Conservation (phyloP, 495 filamentous ascomycete species). For the Neurospora intermedia region DNA sequence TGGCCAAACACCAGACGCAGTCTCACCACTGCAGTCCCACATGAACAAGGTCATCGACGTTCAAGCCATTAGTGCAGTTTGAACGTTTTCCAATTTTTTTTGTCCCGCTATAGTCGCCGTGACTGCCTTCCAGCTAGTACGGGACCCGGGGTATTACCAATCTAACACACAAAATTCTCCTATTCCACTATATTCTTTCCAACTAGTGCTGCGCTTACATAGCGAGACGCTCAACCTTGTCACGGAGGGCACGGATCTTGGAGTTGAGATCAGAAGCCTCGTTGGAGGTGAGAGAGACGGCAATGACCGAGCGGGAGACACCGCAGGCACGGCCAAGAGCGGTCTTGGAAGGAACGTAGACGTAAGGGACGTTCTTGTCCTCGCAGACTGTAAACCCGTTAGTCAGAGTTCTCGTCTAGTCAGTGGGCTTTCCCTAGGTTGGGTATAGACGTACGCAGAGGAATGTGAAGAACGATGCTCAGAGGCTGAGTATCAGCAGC, state of each 20-base stretch:
- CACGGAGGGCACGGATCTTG: constrained; percentile 78
- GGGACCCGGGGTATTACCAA: background rate
- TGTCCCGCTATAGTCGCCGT: background rate
- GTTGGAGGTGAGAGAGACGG: constrained; percentile 81
- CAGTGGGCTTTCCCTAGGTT: constrained; percentile 66
- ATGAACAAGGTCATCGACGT: background rate
- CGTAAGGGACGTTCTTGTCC: constrained; percentile 62
- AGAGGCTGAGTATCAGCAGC: constrained; percentile 79
- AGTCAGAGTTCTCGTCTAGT: constrained; percentile 28
- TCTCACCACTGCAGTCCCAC: background rate
- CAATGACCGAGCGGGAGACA: constrained; percentile 79
- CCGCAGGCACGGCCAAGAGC: constrained; percentile 77
- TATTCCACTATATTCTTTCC: background rate
- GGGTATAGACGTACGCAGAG: constrained; percentile 37
- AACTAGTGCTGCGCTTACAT: constrained; percentile 47
- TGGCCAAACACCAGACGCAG: background rate
- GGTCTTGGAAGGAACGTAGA: constrained; percentile 39
- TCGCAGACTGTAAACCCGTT: constrained; percentile 7
- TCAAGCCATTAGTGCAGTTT: background rate
- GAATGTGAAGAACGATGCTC: constrained; percentile 87
- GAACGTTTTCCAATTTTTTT: background rate
- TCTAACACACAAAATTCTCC: background rate
- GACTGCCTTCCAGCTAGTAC: background rate
- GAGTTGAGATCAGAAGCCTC: constrained; percentile 78
- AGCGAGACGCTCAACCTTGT: constrained; percentile 93